Evolutionary conservation across 495 filamentous ascomycete species (phyloP).

Genomic region (Xylona heveae): DNA sequence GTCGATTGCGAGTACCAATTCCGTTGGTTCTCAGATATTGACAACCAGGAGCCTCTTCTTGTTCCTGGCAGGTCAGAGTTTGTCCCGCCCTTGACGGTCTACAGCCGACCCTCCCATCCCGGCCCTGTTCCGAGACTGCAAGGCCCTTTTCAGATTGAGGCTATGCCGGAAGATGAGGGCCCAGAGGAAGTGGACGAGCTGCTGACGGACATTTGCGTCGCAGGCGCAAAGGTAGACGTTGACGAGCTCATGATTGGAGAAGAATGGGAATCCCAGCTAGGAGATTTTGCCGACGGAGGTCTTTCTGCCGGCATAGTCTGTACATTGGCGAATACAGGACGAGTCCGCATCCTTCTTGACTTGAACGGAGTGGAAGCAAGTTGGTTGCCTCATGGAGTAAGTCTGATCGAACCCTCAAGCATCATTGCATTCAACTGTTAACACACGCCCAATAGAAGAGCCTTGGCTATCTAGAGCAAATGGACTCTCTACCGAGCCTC

Average conservation of each 20-base stretch:
- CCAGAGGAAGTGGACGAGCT: conserved; percentile 17
- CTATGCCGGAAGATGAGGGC: conserved; percentile 36
- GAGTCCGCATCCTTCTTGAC: conserved; percentile 60
- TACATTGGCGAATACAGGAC: conserved; percentile 47
- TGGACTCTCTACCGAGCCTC: conserved; percentile 17
- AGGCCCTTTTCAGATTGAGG: conserved; percentile 58
- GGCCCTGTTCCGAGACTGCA: conserved; percentile 60
- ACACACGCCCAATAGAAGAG: no score
- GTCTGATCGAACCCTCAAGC: background rate
- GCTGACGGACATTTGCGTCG: conserved; percentile 31
- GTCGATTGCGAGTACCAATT: conserved; percentile 48
- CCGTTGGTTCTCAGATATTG: conserved; percentile 65
- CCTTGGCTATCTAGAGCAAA: no score
- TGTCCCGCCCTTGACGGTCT: conserved; percentile 30
- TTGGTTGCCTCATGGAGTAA: conserved; percentile 64
- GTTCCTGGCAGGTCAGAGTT: conserved; percentile 17
- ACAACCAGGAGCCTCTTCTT: conserved; percentile 46
- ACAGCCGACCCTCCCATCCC: conserved; percentile 44
- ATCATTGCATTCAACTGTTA: no score
- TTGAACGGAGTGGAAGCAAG: conserved; percentile 61
- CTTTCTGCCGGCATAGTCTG: conserved; percentile 55
- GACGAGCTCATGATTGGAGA: conserved; percentile 36
- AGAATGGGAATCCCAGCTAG: conserved; percentile 27
- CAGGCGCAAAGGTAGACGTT: conserved; percentile 27
- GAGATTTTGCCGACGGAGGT: conserved; percentile 36